These are phyloP conservation scores for Polymyxa betae DNA, from an alignment of 208 protist species.

Conservation along the genomic window DNA sequence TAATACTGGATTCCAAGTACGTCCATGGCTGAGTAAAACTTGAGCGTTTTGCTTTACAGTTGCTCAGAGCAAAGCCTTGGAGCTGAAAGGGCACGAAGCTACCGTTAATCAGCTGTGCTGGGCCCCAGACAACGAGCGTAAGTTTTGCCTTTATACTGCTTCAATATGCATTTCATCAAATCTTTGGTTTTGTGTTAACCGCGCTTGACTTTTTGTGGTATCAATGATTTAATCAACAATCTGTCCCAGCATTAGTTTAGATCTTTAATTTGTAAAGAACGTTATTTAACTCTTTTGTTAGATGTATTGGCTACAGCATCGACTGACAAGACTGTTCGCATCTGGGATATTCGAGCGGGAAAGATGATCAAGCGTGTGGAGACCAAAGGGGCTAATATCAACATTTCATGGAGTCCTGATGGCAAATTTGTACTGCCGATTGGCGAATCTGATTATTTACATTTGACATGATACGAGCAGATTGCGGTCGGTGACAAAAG, in stretches of 20 bases:
- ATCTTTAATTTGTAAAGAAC: too few relatives aligned
- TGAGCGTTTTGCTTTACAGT: background rate
- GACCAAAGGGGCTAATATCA: constrained; percentile 69
- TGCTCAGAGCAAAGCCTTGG: constrained; percentile 16
- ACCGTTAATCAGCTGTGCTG: constrained; percentile 69
- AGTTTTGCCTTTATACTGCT: background rate
- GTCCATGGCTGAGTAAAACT: background rate
- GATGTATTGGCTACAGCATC: constrained; percentile 66
- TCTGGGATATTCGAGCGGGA: constrained; percentile 66
- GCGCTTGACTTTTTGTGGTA: too few relatives aligned
- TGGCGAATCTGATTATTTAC: background rate
- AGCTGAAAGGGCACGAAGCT: constrained; percentile 65
- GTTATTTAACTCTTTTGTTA: constrained; percentile 41
- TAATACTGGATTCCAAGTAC: constrained; percentile 3
- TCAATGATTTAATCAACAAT: too few relatives aligned
- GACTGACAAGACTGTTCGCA: constrained; percentile 67
- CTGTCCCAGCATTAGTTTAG: too few relatives aligned
- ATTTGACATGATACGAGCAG: background rate
- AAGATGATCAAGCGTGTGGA: constrained; percentile 61
- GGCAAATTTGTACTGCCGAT: constrained; percentile 43
- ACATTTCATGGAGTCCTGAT: constrained; percentile 69
- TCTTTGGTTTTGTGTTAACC: too few relatives aligned
- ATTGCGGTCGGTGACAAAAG: constrained; percentile 69
- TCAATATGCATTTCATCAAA: too few relatives aligned
- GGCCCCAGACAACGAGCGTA: constrained; percentile 52